Base-by-base conservation (phyloP, 177 flowering plant genomes). In the Vitis hybrid region DNA sequence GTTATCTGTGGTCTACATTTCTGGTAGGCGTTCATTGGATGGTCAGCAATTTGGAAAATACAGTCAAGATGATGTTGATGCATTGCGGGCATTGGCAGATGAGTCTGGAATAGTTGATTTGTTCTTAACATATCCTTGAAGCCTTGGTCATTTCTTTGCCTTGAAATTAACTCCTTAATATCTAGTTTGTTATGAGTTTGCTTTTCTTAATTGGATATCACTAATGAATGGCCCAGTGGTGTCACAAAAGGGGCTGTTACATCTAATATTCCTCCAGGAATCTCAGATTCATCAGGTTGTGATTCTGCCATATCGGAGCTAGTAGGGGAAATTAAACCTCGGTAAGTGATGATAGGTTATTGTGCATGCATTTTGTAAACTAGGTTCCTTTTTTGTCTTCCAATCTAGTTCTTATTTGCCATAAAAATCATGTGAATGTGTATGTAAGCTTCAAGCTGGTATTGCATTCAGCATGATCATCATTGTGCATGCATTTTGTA, bases 191-290 rank as follows among this genome's bases (percentile, higher is more conserved):
- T 54, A 14, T 44, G 50, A 51, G 4, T 22, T 77, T 85, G 73
- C 54, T 11, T 76, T 82, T 85, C 97, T 92, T 94, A 78, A 92
- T 85, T 65, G 33, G 7, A 69, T 55, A 66, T 70, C 54, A 95
- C 98, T 83, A 95, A 95, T 81, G 97, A 92, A 84, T 95, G 99
- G 99, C 98, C 98, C 17, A 86, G 78, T 73, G 94, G 89, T 64
- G 82, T 94, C 60, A 83, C 82, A 31, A 85, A 89, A 59, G 73
- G 85, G 78, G 88, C 87, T 75, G 76, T 81, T 69, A 60, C 75
- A 64, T 73, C 88, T 67, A 87, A 83, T 80, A 64, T 86, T 68
- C 89, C 92, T 50, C 71, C 78, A 3, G 97, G 84, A 75, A 65
- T 92, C 49, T 78, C 88, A 14, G 90, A 86, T 76, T 66, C 84